These are phyloP conservation scores for Dryadomyces quercus-mongolicae DNA, from an alignment of 2,329 filamentous ascomycete species.

Conservation along the genomic window DNA sequence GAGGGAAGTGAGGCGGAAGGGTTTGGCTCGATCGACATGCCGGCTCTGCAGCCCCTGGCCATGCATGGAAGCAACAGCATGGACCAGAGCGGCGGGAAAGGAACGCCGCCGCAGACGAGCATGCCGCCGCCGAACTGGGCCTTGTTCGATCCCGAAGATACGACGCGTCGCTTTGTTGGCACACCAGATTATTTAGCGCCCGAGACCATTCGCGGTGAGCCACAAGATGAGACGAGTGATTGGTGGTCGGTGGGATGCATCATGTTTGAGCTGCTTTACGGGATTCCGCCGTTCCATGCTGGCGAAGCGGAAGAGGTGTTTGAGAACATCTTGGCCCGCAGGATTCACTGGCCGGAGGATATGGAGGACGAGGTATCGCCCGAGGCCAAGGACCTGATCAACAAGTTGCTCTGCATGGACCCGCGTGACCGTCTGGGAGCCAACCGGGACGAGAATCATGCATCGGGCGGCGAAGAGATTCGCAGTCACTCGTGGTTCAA, in stretches of 20 bases:
- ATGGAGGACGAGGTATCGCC: slow-evolving; percentile 67
- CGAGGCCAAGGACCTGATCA: slow-evolving; percentile 90
- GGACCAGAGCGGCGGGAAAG: slow-evolving; percentile 22
- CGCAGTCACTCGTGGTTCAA: slow-evolving; percentile 80
- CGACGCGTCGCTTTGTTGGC: slow-evolving; percentile 83
- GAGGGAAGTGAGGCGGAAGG: slow-evolving; percentile 62
- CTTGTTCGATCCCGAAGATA: slow-evolving; percentile 90
- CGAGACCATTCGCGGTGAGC: slow-evolving; percentile 89
- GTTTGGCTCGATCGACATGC: slow-evolving; percentile 61
- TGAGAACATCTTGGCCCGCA: slow-evolving; percentile 83
- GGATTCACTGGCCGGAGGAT: slow-evolving; percentile 85
- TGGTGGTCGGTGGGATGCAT: slow-evolving; percentile 99
- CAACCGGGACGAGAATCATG: slow-evolving; percentile 71
- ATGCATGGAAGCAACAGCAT: slow-evolving; percentile 24
- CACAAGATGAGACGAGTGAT: slow-evolving; percentile 96
- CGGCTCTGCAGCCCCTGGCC: slow-evolving; percentile 44
- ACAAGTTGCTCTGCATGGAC: slow-evolving; percentile 77
- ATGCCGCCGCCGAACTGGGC: slow-evolving; percentile 88
- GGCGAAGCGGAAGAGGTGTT: slow-evolving; percentile 86
- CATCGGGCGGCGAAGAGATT: slow-evolving; percentile 82
- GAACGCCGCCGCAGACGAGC: slow-evolving; percentile 48
- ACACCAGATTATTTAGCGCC: slow-evolving; percentile 95
- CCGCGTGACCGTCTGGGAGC: slow-evolving; percentile 72
- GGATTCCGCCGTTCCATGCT: slow-evolving; percentile 87
- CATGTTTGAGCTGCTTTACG: slow-evolving; percentile 89